These are phyloP conservation scores for Warburgia ugandensis DNA, from an alignment of 164 flowering plant genomes.

Conservation along the genomic window DNA sequence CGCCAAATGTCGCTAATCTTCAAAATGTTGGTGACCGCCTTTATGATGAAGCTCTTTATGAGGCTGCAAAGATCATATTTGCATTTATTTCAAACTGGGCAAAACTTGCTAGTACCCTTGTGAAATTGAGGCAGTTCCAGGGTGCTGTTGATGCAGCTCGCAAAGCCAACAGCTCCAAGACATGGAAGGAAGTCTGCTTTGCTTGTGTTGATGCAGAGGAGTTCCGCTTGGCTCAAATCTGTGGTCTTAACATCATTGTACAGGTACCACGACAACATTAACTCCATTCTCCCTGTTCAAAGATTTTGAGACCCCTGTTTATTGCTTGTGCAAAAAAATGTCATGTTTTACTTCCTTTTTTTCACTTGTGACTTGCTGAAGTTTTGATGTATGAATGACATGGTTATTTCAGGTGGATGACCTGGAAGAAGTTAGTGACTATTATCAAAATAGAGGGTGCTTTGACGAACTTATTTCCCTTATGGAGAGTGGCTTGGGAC, in stretches of 20 bases:
- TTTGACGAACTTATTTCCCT: slow-evolving; percentile 86
- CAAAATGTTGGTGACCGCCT: slow-evolving; percentile 95
- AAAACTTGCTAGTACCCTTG: slow-evolving; percentile 84
- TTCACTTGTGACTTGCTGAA: neutral
- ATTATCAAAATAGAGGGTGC: slow-evolving; percentile 94
- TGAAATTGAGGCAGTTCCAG: slow-evolving; percentile 85
- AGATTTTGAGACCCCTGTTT: too few relatives aligned
- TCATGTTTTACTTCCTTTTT: too few relatives aligned
- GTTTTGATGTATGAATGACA: neutral
- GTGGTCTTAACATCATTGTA: slow-evolving; percentile 92
- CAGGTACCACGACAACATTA: slow-evolving; percentile 26
- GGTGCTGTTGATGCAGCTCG: slow-evolving; percentile 99
- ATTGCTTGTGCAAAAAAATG: too few relatives aligned
- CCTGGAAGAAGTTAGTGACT: slow-evolving; percentile 95
- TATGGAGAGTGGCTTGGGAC: slow-evolving; percentile 97
- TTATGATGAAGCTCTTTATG: slow-evolving; percentile 86
- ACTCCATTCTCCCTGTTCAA: too few relatives aligned
- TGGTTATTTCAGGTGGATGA: slow-evolving; percentile 79
- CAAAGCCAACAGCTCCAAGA: slow-evolving; percentile 95
- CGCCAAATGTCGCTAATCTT: slow-evolving; percentile 99
- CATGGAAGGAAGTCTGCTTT: slow-evolving; percentile 99
- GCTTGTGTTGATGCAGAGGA: slow-evolving; percentile 99
- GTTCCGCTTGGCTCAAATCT: slow-evolving; percentile 98
- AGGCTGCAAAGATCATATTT: slow-evolving; percentile 94
- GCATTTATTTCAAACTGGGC: slow-evolving; percentile 98